Base-by-base conservation (phyloP, 371 early-diverging fungal genomes). In the Saksenaea vasiformis region DNA sequence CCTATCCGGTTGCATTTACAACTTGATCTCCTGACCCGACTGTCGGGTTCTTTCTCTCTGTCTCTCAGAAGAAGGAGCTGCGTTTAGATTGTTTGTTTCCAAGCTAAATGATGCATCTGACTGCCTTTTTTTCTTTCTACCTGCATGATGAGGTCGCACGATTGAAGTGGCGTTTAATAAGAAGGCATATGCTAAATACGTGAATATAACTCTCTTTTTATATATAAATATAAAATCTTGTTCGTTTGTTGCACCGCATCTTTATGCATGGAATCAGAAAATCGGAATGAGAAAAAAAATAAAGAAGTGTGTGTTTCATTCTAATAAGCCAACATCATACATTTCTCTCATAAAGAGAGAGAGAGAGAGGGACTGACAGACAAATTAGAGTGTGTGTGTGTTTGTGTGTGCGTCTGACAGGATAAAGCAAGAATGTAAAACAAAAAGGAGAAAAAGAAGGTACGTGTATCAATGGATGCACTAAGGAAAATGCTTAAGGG, bases 61-160 rank as follows among this genome's bases (percentile, higher is more conserved):
- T 19, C 19, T 19, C n/a, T n/a, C n/a, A 22, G 8, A 22, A 11
- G 22, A 22, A 11, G 51, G 51, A 47, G 27, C 17, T 26, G 51
- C 22, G 51, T 47, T 47, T 47, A 22, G 51, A 22, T 22, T 19
- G 8, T 17, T 22, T 47, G 51, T 47, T 47, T 47, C 22, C 51
- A 47, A 47, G 51, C 51, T 47, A 47, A 26, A 10, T 17, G 51
- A 47, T 47, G 51, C 51, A 47, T 22, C 24, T 22, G 51, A 22
- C 51, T 47, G 24, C 51, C 51, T 47, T 47, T 47, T 47, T 47
- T 47, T 47, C n/a, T 47, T 11, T n/a, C 51, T 47, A 47, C 51
- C 51, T 47, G 51, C 51, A 47, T 47, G 51, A 22, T 10, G 10
- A 47, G 51, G 51, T 47, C 22, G 51, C 51, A 47, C 51, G 51